These are phyloP conservation scores for Holtermannia corniformis DNA, from an alignment of 768 basidiomycete species.

Conservation along the genomic window DNA sequence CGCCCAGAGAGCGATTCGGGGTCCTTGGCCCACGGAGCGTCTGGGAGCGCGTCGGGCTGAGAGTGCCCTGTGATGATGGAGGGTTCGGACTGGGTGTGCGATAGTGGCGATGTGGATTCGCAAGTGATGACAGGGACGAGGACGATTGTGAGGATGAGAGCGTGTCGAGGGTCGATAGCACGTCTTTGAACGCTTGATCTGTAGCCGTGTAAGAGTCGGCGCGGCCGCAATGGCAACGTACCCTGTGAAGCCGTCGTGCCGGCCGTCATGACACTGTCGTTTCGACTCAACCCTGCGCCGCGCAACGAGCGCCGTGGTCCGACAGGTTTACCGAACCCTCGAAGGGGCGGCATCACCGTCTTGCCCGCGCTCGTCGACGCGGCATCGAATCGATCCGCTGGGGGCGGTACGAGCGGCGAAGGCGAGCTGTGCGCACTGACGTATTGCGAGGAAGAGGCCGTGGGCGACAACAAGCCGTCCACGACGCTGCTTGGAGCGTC, in stretches of 20 bases:
- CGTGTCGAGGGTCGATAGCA: constrained; percentile 66
- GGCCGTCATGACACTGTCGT: neutral
- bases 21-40: neutral
- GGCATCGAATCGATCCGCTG: neutral
- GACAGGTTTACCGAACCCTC: neutral
- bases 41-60: neutral
- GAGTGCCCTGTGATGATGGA: neutral
- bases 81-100: neutral
- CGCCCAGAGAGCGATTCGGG: neutral
- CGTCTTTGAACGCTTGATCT: constrained; percentile 52
- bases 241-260: neutral
- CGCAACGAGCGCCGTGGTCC: neutral
- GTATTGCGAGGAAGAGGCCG: neutral
- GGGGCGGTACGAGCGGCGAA: neutral
- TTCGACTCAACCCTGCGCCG: neutral
- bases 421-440: neutral
- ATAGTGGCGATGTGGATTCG: neutral
- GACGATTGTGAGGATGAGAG: constrained; percentile 69
- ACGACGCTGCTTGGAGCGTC: neutral
- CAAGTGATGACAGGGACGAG: constrained; percentile 53
- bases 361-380: neutral
- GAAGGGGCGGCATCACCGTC: neutral
- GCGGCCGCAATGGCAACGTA: neutral
- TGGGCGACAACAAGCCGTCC: neutral
- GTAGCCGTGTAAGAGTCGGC: neutral